phyloP scores from a whole-genome alignment of 768 basidiomycete species.

The Neoboletus magnificus region DNA sequence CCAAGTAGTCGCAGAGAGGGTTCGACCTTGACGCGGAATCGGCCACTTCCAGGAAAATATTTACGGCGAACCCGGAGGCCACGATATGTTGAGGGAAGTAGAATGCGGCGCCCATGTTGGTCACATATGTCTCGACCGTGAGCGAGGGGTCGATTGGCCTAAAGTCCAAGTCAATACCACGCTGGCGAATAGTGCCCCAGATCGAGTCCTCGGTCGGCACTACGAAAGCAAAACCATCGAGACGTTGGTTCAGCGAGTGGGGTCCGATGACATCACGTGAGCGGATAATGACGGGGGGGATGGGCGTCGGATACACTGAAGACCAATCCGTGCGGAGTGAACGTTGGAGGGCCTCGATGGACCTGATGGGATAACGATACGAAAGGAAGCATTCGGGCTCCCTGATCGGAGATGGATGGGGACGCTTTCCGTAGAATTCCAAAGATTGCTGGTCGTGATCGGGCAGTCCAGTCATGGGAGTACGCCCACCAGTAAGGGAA shows the following conservation, averaged over 20 bases:
- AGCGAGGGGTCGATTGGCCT: conserved; percentile 1
- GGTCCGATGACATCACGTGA: conserved; percentile 13
- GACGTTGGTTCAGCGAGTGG: not conserved
- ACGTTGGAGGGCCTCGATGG: conserved; percentile 10
- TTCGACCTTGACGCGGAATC: not conserved
- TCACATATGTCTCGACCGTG: not conserved
- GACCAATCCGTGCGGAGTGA: conserved; percentile 6
- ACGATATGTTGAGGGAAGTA: conserved; percentile 18
- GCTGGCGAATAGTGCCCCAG: conserved; percentile 11
- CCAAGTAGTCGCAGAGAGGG: conserved; percentile 20
- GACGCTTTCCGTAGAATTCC: conserved; percentile 6
- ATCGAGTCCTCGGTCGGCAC: conserved; percentile 11
- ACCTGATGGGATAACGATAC: conserved; percentile 6
- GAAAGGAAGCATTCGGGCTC: not conserved
- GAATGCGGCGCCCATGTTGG: not conserved
- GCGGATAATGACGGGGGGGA: conserved; percentile 22
- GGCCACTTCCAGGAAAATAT: conserved; percentile 20
- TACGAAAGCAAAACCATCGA: conserved; percentile 5
- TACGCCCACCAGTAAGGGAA: not conserved
- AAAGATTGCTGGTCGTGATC: not conserved
- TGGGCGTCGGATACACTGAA: conserved; percentile 15
- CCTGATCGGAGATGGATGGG: not conserved
- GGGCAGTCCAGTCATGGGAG: conserved; percentile 5
- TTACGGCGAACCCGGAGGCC: conserved; percentile 23
- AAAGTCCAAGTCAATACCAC: conserved; percentile 10